These are phyloP conservation scores for Mortierella sp. DNA, from an alignment of 371 early-diverging fungal species.

Conservation along the genomic window DNA sequence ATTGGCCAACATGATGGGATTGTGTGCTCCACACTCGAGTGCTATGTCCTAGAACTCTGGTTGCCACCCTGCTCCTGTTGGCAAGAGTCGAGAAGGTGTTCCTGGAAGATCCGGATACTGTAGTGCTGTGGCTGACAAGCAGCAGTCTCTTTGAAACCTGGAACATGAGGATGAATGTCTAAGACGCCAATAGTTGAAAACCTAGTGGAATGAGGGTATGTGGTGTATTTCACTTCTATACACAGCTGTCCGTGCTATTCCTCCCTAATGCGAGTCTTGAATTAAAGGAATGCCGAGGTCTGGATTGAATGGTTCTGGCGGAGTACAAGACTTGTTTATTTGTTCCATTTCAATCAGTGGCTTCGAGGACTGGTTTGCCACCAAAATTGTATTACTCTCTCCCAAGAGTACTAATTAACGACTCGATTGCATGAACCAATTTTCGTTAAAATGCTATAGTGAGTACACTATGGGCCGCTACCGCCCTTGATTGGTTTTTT, in stretches of 20 bases:
- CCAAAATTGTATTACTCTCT: too few relatives aligned
- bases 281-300: background rate
- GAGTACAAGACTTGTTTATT: background rate
- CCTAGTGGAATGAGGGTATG: background rate
- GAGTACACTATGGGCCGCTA: background rate
- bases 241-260: background rate
- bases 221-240: background rate
- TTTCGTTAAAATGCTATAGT: too few relatives aligned
- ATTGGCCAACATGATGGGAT: conserved; percentile 9
- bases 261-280: background rate
- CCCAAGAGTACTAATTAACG: too few relatives aligned
- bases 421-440: too few relatives aligned
- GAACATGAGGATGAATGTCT: conserved; percentile 26
- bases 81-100: conserved; percentile 21
- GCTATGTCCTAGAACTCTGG: conserved; percentile 9
- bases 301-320: background rate
- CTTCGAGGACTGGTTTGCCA: conserved; percentile 1
- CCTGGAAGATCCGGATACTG: conserved; percentile 6
- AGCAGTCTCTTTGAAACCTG: conserved; percentile 29
- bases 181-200: background rate
- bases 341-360: background rate
- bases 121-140: conserved; percentile 12
- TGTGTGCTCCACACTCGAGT: conserved; percentile 14
- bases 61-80: background rate
- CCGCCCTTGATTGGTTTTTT: too few relatives aligned